Base-by-base conservation (phyloP, 495 filamentous ascomycete genomes). In the Aspergillus panamensis region DNA sequence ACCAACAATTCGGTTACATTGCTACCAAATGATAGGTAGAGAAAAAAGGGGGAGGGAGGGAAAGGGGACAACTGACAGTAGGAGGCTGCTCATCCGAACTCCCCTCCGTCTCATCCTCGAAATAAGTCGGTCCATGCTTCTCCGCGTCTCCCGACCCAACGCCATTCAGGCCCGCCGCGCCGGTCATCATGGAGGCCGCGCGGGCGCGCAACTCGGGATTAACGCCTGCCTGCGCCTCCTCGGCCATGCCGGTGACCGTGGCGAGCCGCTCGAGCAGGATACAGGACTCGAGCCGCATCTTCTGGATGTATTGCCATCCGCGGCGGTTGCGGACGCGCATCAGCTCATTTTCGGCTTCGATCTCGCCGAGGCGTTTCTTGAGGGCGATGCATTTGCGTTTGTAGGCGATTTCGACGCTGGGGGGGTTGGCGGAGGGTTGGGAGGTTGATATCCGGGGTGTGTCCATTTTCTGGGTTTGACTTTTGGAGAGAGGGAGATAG, bases 321-420 rank as follows among this genome's bases (percentile, higher is more conserved):
- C 95, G 91, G n/a, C 77, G 79, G 43, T 93, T 87, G 47, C 91
- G 90, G 29, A 89, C 72, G 37, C 89, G 84, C 44, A 88, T 84
- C 17, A 87, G 77, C 54, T 96, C 91, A 66, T 96, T 96, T 62
- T 88, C 86, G 31, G 88, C 86, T 65, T 97, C 91, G 65, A 97
- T 87, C 67, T 97, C 93, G 57, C 80, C 85, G 53, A 96, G 87
- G 40, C 95, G 90, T 62, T 87, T 86, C 73, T 94, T 95, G 17
- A 99, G 84, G 61, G 94, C 87, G 75, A 96, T 92, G 71, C 95
- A 97, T 83, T 99, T 99, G 65, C 87, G 84, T 64, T 93, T 91
- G 75, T 99, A 99, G 53, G 93, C 92, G 66, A 90, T 86, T 73
- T 99, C 95, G 44, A 97, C 91, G 30, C 92, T 96, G 17, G 94